Evolutionary conservation across 495 filamentous ascomycete species (phyloP), one percentile per base, ranked within the genome.

Genomic region (Thozetella sp.): DNA sequence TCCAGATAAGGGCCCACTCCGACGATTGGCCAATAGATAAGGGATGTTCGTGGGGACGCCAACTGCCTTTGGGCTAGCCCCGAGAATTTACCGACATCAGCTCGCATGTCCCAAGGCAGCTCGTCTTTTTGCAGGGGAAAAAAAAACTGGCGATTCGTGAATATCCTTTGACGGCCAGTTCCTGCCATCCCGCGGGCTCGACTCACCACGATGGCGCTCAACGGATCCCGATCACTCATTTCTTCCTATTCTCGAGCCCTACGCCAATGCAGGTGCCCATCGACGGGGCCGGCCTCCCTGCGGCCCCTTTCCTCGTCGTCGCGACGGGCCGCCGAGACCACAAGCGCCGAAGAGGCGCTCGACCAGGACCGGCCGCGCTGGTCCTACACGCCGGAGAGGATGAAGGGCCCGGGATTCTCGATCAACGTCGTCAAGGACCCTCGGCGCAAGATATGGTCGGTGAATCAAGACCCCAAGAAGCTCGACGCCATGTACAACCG

Each of bases 311-410:
- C 43, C 10, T 67, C 68, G 13, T 65, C 66, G 17, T 64, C 68
- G n/a, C n/a, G n/a, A n/a, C n/a, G n/a, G 2, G 22, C 60, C 34
- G 30, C 50, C 22, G 60, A 61, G 13, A 51, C 15, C 40, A 60
- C 25, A 27, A 22, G 59, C 19, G 57, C 62, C 54, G 55, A 65
- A 51, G 25, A 61, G 34, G 48, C 54, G 30, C 30, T 59, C 17
- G 48, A 30, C 26, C 23, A 62, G 20, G 19, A 62, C 2, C 67
- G 61, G 48, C 93, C 92, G 40, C 85, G 92, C 77, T 97, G 93
- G 93, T 79, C 88, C 19, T 85, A 88, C 69, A 97, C 93, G 15
- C 93, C 93, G 22, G 80, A 85, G 57, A 76, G 78, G 52, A 91
- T 93, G 84, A 87, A 86, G 67, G 90, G 88, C 1, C 91, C 92